Base-by-base conservation (phyloP, 1,284 basidiomycete genomes). In the Leccinum fuscescens region DNA sequence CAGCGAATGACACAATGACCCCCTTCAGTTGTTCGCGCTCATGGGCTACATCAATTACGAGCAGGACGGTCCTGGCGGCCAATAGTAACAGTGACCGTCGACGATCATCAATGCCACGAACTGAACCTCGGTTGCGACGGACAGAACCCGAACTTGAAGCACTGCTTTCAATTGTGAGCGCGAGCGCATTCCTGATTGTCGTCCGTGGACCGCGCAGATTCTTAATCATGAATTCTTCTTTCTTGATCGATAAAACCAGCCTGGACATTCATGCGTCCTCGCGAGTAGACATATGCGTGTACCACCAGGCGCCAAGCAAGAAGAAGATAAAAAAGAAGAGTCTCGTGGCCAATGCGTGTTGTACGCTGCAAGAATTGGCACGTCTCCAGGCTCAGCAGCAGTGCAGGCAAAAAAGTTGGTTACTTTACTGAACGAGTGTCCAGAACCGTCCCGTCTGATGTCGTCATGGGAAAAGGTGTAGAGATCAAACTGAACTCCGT, bases 131-230 rank as follows among this genome's bases (percentile, higher is more conserved):
- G 88, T 0, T 77, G 76, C 22, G 86, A 90, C 57, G 87, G 88
- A 0, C 87, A 89, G 66, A 88, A 86, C 62, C 81, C 85, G 0
- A 89, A 89, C 67, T 73, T 84, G 54, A 86, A 83, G 64, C 74
- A 79, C 1, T 72, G 72, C 0, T 79, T 86, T 60, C 63, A 72
- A 20, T 75, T 89, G 88, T 88, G 67, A 60, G 61, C 42, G 3
- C n/a, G 1, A 31, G 6, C 12, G 3, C 27, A 15, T 6, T 0
- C 5, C 3, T 48, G 12, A 35, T 49, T 29, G 27, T 24, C 20
- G 14, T 8, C 39, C 14, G 20, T 50, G 8, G 27, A 7, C 14
- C 15, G 2, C 8, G 1, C 49, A 15, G 2, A 27, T 12, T 29
- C 17, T 52, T 46, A 46, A 46, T 1, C 6, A 29, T 50, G 0